A percentile compares a stretch with the other conserved stretches of the same genome.
These are phyloP conservation scores for Nitzschia sp. DNA, from an alignment of 108 stramenopile genomes.

Conservation along the genomic window DNA sequence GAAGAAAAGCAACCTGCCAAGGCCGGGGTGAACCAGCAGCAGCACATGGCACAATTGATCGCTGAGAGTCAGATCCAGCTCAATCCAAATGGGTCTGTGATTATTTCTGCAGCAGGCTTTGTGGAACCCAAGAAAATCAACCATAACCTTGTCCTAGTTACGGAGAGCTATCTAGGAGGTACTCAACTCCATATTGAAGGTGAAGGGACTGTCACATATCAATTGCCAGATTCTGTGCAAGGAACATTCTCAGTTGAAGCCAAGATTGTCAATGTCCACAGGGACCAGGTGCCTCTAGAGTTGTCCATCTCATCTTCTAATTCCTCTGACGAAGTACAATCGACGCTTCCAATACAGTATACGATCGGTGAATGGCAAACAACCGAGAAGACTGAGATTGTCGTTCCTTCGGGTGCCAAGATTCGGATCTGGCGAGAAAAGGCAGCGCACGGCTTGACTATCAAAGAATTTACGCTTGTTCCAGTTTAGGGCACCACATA, in stretches of 20 bases:
- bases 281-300: slow-evolving; percentile 17
- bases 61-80: background rate
- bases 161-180: slow-evolving; percentile 34
- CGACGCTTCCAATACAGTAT: slow-evolving; percentile 31
- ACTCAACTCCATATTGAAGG: slow-evolving; percentile 29
- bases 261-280: slow-evolving; percentile 34
- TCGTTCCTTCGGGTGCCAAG: slow-evolving; percentile 12
- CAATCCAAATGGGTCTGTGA: slow-evolving; percentile 2
- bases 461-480: slow-evolving; percentile 28
- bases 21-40: background rate
- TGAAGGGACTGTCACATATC: slow-evolving; percentile 27
- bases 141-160: slow-evolving; percentile 14
- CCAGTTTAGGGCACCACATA: background rate
- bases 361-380: slow-evolving; percentile 37
- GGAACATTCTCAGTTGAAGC: slow-evolving; percentile 21
- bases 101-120: slow-evolving; percentile 39
- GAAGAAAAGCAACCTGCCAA: background rate
- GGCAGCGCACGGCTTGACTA: slow-evolving; percentile 23
- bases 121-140: slow-evolving; percentile 20
- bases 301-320: background rate
- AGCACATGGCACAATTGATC: background rate
- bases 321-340: background rate
- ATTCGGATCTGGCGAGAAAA: slow-evolving; percentile 17
- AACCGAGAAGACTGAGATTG: slow-evolving; percentile 10
- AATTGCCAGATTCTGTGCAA: slow-evolving; percentile 11